Percentiles rank a stretch among this genome's conserved stretches.
phyloP scores from a whole-genome alignment of 495 filamentous ascomycete species.

The Cercophora sp. region DNA sequence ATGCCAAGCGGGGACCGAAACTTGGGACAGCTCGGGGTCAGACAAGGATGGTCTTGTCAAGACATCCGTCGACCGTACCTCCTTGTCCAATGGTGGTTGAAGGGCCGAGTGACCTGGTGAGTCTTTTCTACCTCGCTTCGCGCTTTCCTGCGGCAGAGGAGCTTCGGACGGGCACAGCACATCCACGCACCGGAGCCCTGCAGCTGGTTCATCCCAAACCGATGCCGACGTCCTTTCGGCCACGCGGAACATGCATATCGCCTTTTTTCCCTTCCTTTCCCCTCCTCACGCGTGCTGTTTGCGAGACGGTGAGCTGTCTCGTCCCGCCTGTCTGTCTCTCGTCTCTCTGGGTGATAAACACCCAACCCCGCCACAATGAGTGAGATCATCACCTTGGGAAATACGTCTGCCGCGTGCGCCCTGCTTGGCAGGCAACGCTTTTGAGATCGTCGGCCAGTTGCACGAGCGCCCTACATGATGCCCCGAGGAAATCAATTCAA shows the following conservation, averaged over 20 bases:
- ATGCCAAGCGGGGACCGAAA: constrained; percentile 14
- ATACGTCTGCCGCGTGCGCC: too few species aligned
- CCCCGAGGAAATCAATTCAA: not conserved
- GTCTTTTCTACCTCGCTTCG: constrained; percentile 7
- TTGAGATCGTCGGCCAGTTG: too few species aligned
- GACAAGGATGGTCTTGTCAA: constrained; percentile 10
- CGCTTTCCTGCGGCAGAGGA: constrained; percentile 13
- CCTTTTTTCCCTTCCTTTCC: too few species aligned
- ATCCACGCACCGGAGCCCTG: not conserved
- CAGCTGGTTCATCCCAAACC: not conserved
- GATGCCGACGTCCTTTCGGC: not conserved
- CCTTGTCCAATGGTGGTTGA: constrained; percentile 2
- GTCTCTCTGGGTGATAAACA: too few species aligned
- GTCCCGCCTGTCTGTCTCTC: too few species aligned
- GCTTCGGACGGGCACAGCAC: too few species aligned
- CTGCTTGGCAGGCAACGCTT: not conserved
- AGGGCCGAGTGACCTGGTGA: constrained; percentile 3
- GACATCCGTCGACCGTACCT: constrained; percentile 4
- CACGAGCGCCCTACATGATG: too few species aligned
- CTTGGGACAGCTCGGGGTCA: not conserved
- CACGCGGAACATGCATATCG: not conserved
- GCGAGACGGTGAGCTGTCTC: too few species aligned
- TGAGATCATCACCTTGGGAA: not conserved
- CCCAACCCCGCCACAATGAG: not conserved
- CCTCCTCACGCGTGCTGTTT: too few species aligned